These are phyloP conservation scores for Magnaporthiopsis rhizophila DNA, from an alignment of 2,329 filamentous ascomycete genomes.

Conservation along the genomic window DNA sequence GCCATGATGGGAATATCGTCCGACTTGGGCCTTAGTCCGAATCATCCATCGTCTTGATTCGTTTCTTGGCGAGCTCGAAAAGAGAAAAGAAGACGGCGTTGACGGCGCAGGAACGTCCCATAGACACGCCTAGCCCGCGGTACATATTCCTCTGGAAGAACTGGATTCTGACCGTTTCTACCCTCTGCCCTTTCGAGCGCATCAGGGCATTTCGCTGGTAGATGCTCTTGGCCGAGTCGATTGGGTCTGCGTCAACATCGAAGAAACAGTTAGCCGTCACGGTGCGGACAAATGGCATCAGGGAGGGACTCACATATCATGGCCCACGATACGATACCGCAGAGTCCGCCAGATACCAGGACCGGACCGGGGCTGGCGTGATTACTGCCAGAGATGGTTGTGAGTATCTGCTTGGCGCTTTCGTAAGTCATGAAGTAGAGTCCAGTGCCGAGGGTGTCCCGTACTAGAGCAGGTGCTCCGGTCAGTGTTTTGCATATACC, in stretches of 20 bases:
- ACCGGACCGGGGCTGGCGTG: slow-evolving; percentile 76
- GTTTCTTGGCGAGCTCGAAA: slow-evolving; percentile 75
- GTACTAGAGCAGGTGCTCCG: slow-evolving; percentile 39
- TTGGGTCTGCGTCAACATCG: slow-evolving; percentile 45
- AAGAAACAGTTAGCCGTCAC: slow-evolving; percentile 9
- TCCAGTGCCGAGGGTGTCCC: slow-evolving; percentile 74
- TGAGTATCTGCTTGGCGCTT: slow-evolving; percentile 73
- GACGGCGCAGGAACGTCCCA: slow-evolving; percentile 72
- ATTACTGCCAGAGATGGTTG: slow-evolving; percentile 62
- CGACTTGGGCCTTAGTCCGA: not conserved
- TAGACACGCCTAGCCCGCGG: slow-evolving; percentile 73
- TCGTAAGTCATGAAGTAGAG: slow-evolving; percentile 90
- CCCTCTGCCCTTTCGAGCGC: slow-evolving; percentile 55
- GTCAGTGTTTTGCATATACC: not conserved
- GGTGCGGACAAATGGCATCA: not conserved
- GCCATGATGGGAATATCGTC: not conserved
- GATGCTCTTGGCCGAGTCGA: slow-evolving; percentile 78
- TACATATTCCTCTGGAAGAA: slow-evolving; percentile 76
- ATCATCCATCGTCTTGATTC: slow-evolving; percentile 48
- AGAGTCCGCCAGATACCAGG: slow-evolving; percentile 69
- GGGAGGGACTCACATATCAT: slow-evolving; percentile 52
- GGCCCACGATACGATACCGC: slow-evolving; percentile 78
- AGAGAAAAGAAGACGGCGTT: slow-evolving; percentile 88
- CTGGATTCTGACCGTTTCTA: slow-evolving; percentile 63
- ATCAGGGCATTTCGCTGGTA: slow-evolving; percentile 77